These are phyloP conservation scores for Pseudogymnoascus sp. DNA, from an alignment of 2,329 filamentous ascomycete species.

Conservation along the genomic window DNA sequence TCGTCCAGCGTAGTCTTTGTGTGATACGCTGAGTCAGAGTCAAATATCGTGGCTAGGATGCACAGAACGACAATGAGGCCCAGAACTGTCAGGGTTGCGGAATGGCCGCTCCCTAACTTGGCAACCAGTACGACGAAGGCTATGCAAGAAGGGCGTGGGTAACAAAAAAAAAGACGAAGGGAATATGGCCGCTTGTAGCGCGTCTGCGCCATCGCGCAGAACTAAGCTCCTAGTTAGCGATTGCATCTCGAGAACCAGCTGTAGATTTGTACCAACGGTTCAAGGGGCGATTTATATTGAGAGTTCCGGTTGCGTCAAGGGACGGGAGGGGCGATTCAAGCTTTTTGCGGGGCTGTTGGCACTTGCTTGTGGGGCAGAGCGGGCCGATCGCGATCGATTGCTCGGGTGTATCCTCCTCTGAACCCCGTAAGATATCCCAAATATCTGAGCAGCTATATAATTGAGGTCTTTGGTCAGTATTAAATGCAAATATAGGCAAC, in stretches of 20 bases:
- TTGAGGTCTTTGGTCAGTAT: not conserved
- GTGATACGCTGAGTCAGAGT: not conserved
- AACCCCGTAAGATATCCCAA: not conserved
- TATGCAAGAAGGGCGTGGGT: not conserved
- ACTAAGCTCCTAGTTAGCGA: not conserved
- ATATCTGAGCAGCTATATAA: not conserved
- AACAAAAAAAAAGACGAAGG: not conserved
- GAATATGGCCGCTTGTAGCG: not conserved
- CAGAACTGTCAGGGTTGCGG: not conserved
- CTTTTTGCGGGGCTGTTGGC: not conserved
- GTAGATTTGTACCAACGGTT: not conserved
- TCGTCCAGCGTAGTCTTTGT: not conserved
- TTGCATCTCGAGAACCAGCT: not conserved
- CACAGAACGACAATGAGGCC: not conserved
- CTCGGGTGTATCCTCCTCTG: not conserved
- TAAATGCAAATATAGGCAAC: not conserved
- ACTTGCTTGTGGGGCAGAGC: not conserved
- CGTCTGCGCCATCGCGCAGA: not conserved
- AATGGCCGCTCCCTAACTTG: not conserved
- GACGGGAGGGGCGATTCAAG: not conserved
- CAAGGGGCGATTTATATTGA: too few relatives aligned
- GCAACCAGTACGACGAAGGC: not conserved
- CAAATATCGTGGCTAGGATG: not conserved
- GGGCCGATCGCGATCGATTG: not conserved
- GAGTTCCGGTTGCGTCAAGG: not conserved